These are phyloP conservation scores for Scortechinia acanthostroma DNA, from an alignment of 2,329 filamentous ascomycete genomes.

Conservation along the genomic window DNA sequence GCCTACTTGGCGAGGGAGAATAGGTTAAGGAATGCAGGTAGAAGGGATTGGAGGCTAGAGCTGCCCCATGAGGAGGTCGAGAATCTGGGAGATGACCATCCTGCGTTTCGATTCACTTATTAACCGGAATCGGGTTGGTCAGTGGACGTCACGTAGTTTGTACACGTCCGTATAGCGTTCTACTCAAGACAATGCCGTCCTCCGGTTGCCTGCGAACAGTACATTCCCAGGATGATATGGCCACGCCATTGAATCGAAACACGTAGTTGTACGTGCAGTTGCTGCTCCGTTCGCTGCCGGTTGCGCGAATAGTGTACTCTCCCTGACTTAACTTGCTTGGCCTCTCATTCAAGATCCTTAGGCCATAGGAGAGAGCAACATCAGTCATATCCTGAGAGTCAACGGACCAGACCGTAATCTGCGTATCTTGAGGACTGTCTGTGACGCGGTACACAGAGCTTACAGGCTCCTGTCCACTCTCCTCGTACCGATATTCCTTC, in stretches of 20 bases:
- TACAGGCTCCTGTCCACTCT: neutral
- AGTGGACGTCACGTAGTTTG: too few species aligned
- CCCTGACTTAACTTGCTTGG: neutral
- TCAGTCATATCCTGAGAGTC: neutral
- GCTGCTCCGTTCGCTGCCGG: too few species aligned
- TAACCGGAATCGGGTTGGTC: too few species aligned
- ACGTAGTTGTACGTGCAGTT: too few species aligned
- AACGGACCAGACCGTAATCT: neutral
- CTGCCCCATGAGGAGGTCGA: constrained; percentile 16
- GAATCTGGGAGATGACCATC: constrained; percentile 27
- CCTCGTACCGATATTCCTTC: neutral
- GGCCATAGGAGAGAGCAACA: neutral
- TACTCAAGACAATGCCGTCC: too few species aligned
- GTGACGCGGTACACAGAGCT: neutral
- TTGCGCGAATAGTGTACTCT: neutral
- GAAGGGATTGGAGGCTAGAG: constrained; percentile 13
- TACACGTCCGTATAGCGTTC: too few species aligned
- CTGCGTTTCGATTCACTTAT: constrained; percentile 20
- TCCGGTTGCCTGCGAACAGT: too few species aligned
- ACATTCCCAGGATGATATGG: too few species aligned
- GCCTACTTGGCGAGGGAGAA: constrained; percentile 21
- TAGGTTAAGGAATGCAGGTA: constrained; percentile 18
- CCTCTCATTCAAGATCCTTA: neutral
- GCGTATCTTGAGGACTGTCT: neutral
- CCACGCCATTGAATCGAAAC: too few species aligned